Conservation (phyloP, 225 moss, liverwort and hornwort species). For the Antitrichia curtipendula region DNA sequence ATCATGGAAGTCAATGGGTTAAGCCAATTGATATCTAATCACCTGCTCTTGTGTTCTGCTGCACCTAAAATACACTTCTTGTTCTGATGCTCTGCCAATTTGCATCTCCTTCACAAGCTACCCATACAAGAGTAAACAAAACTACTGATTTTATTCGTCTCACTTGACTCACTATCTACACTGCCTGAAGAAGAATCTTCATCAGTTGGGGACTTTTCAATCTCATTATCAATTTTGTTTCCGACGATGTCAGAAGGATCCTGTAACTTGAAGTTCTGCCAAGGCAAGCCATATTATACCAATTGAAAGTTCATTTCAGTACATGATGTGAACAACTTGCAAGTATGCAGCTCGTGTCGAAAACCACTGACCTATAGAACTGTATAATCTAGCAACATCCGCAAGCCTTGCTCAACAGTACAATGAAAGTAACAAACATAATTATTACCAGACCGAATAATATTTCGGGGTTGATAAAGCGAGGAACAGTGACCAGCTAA, state of each 20-base stretch:
- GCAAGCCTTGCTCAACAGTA: background rate
- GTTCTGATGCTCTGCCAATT: background rate
- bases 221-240: constrained; percentile 7
- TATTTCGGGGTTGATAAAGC: background rate
- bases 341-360: background rate
- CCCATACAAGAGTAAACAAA: background rate
- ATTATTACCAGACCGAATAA: background rate
- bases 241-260: background rate
- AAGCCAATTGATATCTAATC: background rate
- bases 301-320: background rate
- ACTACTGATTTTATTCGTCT: background rate
- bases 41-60: background rate
- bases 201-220: background rate
- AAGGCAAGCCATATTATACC: background rate
- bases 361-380: background rate
- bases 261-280: background rate
- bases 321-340: background rate
- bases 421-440: background rate
- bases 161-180: background rate
- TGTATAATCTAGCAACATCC: background rate
- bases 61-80: background rate
- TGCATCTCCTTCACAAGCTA: background rate
- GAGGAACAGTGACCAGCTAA: background rate
- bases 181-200: background rate
- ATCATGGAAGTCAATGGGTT: background rate